Evolutionary conservation across 768 basidiomycete genomes (phyloP).

Genomic region (Mycena albidolilacea): DNA sequence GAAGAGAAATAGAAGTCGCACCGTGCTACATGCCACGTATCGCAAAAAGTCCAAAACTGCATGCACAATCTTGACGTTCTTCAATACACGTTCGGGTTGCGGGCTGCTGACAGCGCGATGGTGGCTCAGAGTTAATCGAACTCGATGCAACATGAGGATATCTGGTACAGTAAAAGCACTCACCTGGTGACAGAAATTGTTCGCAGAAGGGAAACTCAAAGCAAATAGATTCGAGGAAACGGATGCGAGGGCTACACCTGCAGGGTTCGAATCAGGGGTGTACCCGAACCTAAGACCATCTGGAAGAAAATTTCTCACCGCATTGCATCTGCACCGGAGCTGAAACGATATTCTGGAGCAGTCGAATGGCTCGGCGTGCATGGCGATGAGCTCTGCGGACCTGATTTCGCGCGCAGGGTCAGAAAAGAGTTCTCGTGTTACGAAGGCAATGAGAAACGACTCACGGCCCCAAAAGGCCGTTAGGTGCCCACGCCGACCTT

Average conservation of each 20-base stretch:
- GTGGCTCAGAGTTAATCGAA: conserved; percentile 1
- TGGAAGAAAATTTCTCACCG: conserved; percentile 2
- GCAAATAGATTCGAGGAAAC: neutral
- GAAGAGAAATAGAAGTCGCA: conserved; percentile 4
- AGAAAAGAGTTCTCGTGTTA: no score
- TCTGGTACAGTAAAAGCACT: conserved; percentile 6
- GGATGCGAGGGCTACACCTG: conserved; percentile 4
- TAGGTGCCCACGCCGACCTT: no score
- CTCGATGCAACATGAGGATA: conserved; percentile 3
- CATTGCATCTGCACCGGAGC: neutral
- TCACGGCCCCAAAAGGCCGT: no score
- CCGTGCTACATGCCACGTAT: conserved; percentile 8
- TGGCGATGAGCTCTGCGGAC: no score
- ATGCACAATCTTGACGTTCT: conserved; percentile 6
- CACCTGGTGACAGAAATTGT: conserved; percentile 8
- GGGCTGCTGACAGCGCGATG: neutral
- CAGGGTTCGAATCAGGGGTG: neutral
- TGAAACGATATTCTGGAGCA: neutral
- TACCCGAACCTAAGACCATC: neutral
- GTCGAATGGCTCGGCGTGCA: neutral
- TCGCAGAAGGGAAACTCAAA: neutral
- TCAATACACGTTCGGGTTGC: neutral
- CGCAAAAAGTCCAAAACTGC: conserved; percentile 7
- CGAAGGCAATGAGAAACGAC: no score
- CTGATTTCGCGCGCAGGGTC: no score